Conservation (phyloP, 2,329 filamentous ascomycete genomes). For the Fusarium illudens region DNA sequence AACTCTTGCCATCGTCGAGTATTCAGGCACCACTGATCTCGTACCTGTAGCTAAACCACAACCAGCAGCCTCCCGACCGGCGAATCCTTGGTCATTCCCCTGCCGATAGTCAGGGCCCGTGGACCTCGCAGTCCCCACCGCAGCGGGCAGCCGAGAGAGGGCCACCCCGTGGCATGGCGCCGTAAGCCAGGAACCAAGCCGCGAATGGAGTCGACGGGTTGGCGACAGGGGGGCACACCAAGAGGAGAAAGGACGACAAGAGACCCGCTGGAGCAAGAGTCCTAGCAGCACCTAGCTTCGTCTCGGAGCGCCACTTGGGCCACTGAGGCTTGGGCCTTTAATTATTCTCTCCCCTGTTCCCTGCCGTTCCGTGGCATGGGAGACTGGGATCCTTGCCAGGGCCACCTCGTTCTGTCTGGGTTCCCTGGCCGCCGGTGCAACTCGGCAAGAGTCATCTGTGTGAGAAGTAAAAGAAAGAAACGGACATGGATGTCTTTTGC, state of each 20-base stretch:
- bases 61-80: constrained; percentile 25
- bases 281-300: constrained; percentile 34
- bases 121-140: constrained; percentile 14
- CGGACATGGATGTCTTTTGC: constrained; percentile 7
- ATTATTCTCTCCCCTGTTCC: constrained; percentile 35
- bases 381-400: constrained; percentile 6
- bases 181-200: constrained; percentile 40
- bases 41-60: constrained; percentile 26
- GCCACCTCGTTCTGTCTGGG: not conserved
- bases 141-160: constrained; percentile 27
- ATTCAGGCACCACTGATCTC: not conserved
- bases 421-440: constrained; percentile 15
- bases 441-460: constrained; percentile 18
- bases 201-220: constrained; percentile 33
- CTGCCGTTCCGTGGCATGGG: constrained; percentile 23
- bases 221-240: constrained; percentile 12
- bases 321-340: constrained; percentile 41
- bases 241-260: not conserved
- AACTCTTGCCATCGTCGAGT: constrained; percentile 5
- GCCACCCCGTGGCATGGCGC: constrained; percentile 41
- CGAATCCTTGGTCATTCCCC: constrained; percentile 23
- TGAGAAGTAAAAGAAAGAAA: constrained; percentile 18
- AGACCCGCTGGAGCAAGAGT: constrained; percentile 24
- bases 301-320: constrained; percentile 39
- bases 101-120: constrained; percentile 21